Base-by-base conservation (phyloP, 2,329 filamentous ascomycete species). In the Nectriaceae sp. region DNA sequence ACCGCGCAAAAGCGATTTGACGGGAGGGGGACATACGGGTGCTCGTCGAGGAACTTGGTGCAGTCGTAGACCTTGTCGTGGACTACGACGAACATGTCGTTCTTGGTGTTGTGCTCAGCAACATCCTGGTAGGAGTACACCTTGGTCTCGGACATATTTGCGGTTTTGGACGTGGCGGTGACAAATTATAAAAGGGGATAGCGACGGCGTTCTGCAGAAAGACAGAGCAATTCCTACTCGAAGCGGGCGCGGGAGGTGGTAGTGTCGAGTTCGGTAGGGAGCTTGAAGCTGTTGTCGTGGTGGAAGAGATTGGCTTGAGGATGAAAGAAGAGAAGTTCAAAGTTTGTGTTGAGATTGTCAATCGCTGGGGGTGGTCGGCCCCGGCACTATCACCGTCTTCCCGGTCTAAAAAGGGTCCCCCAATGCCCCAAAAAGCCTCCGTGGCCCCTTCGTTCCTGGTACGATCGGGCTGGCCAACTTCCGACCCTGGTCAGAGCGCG, bases 1-100 rank as follows among this genome's bases (percentile, higher is more conserved):
- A 47, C 37, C 26, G 40, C 33, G 44, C 29, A 35, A 40, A 55
- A 49, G 18, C 11, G 16, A 8, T 21, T 4, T 38, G 39, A 41
- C 35, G 48, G 48, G 41, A 38, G 21, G 11, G 39, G 43, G 43
- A 82, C 83, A 75, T 78, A 87, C 83, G 94, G 94, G 74, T 99
- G 94, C 85, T 99, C 94, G 70, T 97, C 93, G 61, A 97, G 79
- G 74, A 99, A 99, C 73, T 86, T 88, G 65, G 85, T 82, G 69
- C 79, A 74, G 73, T 97, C 84, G 83, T 97, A 99, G 77, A 99
- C 86, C 80, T 96, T 96, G 75, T 96, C 92, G 77, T 97, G 90
- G 65, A 99, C 84, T 56, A 97, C 87, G 65, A 97, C 71, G 77
- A 82, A 96, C 57, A 96, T 78, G 72, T 97, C 91, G 82, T 91